A percentile compares a stretch with the other conserved stretches of the same genome.
phyloP scores from a whole-genome alignment of 148 eudicot genomes.

The Persicaria tinctoria region DNA sequence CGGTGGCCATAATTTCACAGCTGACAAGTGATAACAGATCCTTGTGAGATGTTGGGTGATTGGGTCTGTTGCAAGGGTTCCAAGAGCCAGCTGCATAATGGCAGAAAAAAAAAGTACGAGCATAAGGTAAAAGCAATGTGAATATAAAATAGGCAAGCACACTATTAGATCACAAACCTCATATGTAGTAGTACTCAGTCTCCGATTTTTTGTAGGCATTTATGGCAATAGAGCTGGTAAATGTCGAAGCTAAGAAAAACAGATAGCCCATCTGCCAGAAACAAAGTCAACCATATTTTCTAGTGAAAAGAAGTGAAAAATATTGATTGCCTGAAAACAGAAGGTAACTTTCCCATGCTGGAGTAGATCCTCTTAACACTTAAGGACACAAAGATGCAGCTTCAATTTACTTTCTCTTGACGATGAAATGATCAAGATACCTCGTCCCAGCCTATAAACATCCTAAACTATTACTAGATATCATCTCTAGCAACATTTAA shows the following conservation, averaged over 20 bases:
- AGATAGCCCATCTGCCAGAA: constrained; percentile 76
- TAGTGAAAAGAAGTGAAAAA: too few relatives aligned
- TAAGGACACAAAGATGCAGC: constrained; percentile 97
- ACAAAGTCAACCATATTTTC: too few relatives aligned
- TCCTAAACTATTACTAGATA: neutral
- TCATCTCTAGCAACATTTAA: neutral
- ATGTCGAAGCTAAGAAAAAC: constrained; percentile 93
- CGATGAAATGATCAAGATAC: constrained; percentile 86
- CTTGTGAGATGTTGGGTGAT: constrained; percentile 80
- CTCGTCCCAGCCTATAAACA: constrained; percentile 64
- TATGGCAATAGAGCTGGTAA: constrained; percentile 74
- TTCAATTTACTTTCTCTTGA: constrained; percentile 81
- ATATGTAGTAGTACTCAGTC: constrained; percentile 82
- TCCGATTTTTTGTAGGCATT: constrained; percentile 86
- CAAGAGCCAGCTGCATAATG: constrained; percentile 77
- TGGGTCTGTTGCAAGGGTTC: constrained; percentile 72
- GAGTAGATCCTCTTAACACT: constrained; percentile 79
- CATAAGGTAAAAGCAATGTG: constrained; percentile 10
- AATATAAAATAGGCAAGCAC: constrained; percentile 6
- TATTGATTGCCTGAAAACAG: too few relatives aligned
- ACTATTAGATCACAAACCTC: constrained; percentile 49
- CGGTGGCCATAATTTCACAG: too few relatives aligned
- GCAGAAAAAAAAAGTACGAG: constrained; percentile 15
- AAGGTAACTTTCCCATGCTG: too few relatives aligned
- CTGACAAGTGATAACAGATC: constrained; percentile 62